These are phyloP conservation scores for Boletellus ananas DNA, from an alignment of 768 basidiomycete species.

Conservation along the genomic window DNA sequence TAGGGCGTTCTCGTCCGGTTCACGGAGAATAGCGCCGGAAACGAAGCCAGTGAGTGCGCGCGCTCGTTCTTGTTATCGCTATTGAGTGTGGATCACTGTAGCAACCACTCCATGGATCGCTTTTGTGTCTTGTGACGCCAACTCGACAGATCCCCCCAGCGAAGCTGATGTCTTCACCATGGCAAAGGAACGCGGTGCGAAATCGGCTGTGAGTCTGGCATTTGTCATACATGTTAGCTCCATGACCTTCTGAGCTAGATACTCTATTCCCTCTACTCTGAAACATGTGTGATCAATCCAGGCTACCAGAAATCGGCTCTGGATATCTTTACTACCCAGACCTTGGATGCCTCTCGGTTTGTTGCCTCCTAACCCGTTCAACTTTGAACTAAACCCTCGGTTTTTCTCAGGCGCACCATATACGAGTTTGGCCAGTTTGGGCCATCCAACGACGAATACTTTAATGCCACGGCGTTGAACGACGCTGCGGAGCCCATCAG, in stretches of 20 bases:
- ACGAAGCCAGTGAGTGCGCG: slow-evolving; percentile 48
- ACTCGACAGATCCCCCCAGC: slow-evolving; percentile 60
- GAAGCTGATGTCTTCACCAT: slow-evolving; percentile 78
- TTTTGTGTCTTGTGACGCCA: slow-evolving; percentile 76
- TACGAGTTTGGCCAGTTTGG: slow-evolving; percentile 60
- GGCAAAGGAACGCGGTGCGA: slow-evolving; percentile 73
- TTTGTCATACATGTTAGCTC: not conserved
- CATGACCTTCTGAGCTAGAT: slow-evolving; percentile 42
- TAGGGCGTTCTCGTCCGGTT: slow-evolving; percentile 86
- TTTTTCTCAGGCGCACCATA: slow-evolving; percentile 42
- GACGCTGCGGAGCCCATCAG: slow-evolving; percentile 41
- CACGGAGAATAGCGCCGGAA: slow-evolving; percentile 53
- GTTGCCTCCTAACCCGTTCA: slow-evolving; percentile 21
- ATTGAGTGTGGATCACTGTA: slow-evolving; percentile 24
- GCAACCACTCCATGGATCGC: slow-evolving; percentile 90
- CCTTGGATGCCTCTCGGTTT: slow-evolving; percentile 52
- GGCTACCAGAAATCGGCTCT: slow-evolving; percentile 67
- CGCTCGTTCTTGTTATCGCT: slow-evolving; percentile 19
- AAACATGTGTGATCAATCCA: slow-evolving; percentile 71
- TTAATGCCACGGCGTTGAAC: slow-evolving; percentile 64
- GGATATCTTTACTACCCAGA: slow-evolving; percentile 74
- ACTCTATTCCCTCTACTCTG: slow-evolving; percentile 69
- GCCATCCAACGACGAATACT: slow-evolving; percentile 50
- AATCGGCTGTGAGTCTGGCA: slow-evolving; percentile 58
- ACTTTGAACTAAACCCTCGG: not conserved